Evolutionary conservation across 768 basidiomycete genomes (phyloP), one percentile per base, ranked within the genome.

Genomic region (Boletus rubescentipes): DNA sequence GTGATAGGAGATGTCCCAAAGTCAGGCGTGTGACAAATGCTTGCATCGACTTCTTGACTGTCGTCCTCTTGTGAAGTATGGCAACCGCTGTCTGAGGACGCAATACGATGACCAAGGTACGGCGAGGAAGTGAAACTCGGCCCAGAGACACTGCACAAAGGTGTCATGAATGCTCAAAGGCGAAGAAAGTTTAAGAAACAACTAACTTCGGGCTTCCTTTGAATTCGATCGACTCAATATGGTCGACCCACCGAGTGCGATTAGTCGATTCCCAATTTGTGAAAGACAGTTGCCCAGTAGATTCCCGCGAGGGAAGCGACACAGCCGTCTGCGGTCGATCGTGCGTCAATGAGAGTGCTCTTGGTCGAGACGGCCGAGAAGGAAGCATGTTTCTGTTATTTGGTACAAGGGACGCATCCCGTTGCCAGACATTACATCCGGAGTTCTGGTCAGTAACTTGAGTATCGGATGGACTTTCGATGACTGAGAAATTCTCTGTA

Each of bases 1-100:
- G 78, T 84, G 44, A 78, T 69, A 31, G 79, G 80, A 16, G 79
- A 80, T 59, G 71, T 64, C 18, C 71, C 80, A 30, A 80, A 70
- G 30, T 73, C 75, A 8, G 78, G 80, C 26, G 76, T 82, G 12
- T 65, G 66, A 14, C 75, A 72, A 46, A 79, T 65, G 48, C 68
- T 43, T 36, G 47, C 23, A 49, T 58, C 77, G 12, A 79, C 51
- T 46, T 77, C 79, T 47, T 76, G 75, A 38, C 51, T 64, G 18
- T 69, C 67, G 31, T 62, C 65, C 40, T 63, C 55, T 43, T 32
- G 57, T 11, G 53, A 50, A 55, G 47, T 23, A 26, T 54, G 49
- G 34, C 30, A 54, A 11, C 50, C 57, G 23, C 62, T 62, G 31
- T 67, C 61, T 10, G 64, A 62, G 23, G 64, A 59, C 29, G 51